Percentiles rank a stretch among this genome's conserved stretches.
Conservation (phyloP, 352 stramenopile species). For the Phytophthora ramorum region DNA sequence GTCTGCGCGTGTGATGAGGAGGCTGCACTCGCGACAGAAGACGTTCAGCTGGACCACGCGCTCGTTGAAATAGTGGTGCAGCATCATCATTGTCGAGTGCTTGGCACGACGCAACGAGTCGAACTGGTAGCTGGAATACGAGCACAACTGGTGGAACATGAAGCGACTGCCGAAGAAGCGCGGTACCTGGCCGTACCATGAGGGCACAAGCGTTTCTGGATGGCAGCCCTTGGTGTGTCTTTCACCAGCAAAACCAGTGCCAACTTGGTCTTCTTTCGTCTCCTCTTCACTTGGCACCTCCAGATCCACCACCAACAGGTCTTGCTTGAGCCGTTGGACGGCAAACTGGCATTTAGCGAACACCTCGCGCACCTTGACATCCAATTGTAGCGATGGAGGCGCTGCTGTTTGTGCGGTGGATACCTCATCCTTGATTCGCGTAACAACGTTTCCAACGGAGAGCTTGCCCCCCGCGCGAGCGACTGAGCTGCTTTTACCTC, state of each 20-base stretch:
- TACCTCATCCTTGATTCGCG: constrained; percentile 60
- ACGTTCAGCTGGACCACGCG: constrained; percentile 71
- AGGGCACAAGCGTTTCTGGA: constrained; percentile 50
- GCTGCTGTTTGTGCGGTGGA: background rate
- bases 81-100: constrained; percentile 92
- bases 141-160: constrained; percentile 90
- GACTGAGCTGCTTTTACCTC: constrained; percentile 49
- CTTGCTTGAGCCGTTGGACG: constrained; percentile 76
- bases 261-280: constrained; percentile 6
- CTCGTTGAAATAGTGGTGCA: constrained; percentile 90
- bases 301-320: constrained; percentile 84
- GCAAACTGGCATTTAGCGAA: constrained; percentile 68
- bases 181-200: constrained; percentile 66
- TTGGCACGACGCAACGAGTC: constrained; percentile 89
- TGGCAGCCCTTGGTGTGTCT: constrained; percentile 29
- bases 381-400: constrained; percentile 36
- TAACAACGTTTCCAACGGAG: constrained; percentile 36
- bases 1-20: constrained; percentile 79
- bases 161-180: constrained; percentile 87
- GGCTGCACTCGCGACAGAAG: constrained; percentile 79
- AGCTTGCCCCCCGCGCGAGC: constrained; percentile 58
- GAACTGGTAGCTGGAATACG: constrained; percentile 83
- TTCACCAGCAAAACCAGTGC: constrained; percentile 6
- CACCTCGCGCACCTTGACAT: constrained; percentile 74
- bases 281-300: constrained; percentile 23